Conservation (phyloP, 495 filamentous ascomycete genomes). For the Aspergillus haitiensis region DNA sequence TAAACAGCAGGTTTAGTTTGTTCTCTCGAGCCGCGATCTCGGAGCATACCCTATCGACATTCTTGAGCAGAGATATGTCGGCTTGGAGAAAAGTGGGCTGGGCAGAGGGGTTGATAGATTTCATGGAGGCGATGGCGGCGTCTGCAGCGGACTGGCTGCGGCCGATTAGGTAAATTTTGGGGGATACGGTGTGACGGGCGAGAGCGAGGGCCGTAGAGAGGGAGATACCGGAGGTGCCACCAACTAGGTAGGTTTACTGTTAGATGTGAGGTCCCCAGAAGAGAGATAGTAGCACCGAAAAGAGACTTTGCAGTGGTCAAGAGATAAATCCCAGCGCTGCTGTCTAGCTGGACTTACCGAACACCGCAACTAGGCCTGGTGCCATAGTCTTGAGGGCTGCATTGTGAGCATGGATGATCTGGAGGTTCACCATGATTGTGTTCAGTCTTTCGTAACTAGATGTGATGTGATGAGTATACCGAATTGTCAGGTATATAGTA, state of each 20-base stretch:
- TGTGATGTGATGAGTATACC: too few species aligned
- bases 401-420: slow-evolving; percentile 7
- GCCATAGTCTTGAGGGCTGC: slow-evolving; percentile 3
- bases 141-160: slow-evolving; percentile 35
- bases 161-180: slow-evolving; percentile 52
- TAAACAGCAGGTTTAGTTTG: slow-evolving; percentile 56
- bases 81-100: slow-evolving; percentile 30
- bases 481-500: too few species aligned
- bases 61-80: slow-evolving; percentile 55
- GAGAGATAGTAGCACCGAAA: not conserved
- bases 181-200: slow-evolving; percentile 47
- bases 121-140: slow-evolving; percentile 28
- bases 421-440: slow-evolving; percentile 6
- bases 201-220: slow-evolving; percentile 59
- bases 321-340: too few species aligned
- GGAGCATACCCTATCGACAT: slow-evolving; percentile 56
- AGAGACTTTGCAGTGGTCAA: not conserved
- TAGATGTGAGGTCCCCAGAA: not conserved
- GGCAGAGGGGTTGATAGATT: slow-evolving; percentile 38
- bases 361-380: slow-evolving; percentile 7
- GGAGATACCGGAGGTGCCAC: slow-evolving; percentile 66
- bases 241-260: slow-evolving; percentile 42
- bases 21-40: slow-evolving; percentile 53
- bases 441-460: too few species aligned
- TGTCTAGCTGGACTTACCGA: not conserved